phyloP scores from a whole-genome alignment of 2,329 filamentous ascomycete species.

The Zasmidium cellare region DNA sequence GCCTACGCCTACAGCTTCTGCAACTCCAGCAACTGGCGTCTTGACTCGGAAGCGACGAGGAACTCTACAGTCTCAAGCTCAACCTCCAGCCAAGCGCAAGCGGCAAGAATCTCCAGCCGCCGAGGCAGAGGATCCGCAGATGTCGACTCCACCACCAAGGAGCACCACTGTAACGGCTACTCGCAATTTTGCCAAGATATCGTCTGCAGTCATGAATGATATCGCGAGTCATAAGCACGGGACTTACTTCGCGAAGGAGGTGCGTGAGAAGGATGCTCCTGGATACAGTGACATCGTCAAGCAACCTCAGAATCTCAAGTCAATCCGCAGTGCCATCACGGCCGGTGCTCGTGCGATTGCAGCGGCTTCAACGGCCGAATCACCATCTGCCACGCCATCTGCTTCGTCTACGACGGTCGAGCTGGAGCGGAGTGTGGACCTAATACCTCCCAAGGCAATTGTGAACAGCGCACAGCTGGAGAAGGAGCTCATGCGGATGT shows the following conservation, averaged over 20 bases:
- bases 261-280: constrained; percentile 51
- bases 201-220: constrained; percentile 52
- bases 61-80: constrained; percentile 32
- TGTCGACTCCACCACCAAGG: constrained; percentile 24
- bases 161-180: constrained; percentile 43
- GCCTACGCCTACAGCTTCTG: constrained; percentile 23
- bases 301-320: constrained; percentile 53
- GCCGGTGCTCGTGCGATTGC: constrained; percentile 60
- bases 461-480: constrained; percentile 92
- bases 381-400: constrained; percentile 59
- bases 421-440: constrained; percentile 71
- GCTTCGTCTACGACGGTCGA: constrained; percentile 45
- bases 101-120: constrained; percentile 32
- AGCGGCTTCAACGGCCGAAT: constrained; percentile 46
- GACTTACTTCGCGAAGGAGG: constrained; percentile 50
- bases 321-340: constrained; percentile 49
- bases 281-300: constrained; percentile 55
- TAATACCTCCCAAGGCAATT: constrained; percentile 83
- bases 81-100: constrained; percentile 42
- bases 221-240: constrained; percentile 54
- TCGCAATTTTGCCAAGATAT: constrained; percentile 51
- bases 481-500: constrained; percentile 93
- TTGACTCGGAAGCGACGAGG: constrained; percentile 36
- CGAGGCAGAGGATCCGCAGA: constrained; percentile 18
- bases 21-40: constrained; percentile 23